Evolutionary conservation across 163 green algal genomes (phyloP).

Genomic region (Trebouxiophyceae sp.): DNA sequence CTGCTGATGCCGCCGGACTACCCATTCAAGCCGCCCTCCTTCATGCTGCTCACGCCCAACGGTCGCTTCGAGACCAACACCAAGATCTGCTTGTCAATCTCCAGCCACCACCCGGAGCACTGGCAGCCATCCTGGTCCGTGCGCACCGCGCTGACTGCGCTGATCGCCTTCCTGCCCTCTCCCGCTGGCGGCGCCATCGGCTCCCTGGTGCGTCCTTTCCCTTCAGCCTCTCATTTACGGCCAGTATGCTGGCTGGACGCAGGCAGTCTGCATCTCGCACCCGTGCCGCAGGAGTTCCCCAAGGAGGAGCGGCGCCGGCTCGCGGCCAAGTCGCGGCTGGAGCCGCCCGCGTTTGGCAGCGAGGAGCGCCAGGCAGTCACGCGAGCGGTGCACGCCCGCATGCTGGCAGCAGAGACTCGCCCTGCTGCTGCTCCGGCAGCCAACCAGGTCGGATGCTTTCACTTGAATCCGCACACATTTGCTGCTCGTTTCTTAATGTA

Average conservation of each 20-base stretch:
- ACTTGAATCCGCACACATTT: too few relatives aligned
- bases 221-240: too few relatives aligned
- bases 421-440: too few relatives aligned
- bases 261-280: too few relatives aligned
- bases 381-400: constrained; percentile 60
- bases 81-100: constrained; percentile 95
- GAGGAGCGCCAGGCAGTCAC: constrained; percentile 65
- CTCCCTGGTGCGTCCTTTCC: constrained; percentile 49
- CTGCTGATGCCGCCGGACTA: constrained; percentile 97
- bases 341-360: constrained; percentile 60
- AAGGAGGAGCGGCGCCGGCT: constrained; percentile 67
- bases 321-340: constrained; percentile 47
- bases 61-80: constrained; percentile 83
- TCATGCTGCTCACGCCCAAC: constrained; percentile 93
- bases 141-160: constrained; percentile 83
- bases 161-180: constrained; percentile 96
- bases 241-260: too few relatives aligned
- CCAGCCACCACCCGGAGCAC: constrained; percentile 90
- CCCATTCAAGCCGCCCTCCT: constrained; percentile 97
- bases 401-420: constrained; percentile 54
- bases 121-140: constrained; percentile 98
- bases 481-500: too few relatives aligned
- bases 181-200: constrained; percentile 76
- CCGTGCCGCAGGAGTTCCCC: constrained; percentile 59
- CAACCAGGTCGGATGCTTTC: too few relatives aligned